Percentiles rank a stretch among this genome's conserved stretches.
These are phyloP conservation scores for Mycena latifolia DNA, from an alignment of 768 basidiomycete genomes.

Conservation along the genomic window DNA sequence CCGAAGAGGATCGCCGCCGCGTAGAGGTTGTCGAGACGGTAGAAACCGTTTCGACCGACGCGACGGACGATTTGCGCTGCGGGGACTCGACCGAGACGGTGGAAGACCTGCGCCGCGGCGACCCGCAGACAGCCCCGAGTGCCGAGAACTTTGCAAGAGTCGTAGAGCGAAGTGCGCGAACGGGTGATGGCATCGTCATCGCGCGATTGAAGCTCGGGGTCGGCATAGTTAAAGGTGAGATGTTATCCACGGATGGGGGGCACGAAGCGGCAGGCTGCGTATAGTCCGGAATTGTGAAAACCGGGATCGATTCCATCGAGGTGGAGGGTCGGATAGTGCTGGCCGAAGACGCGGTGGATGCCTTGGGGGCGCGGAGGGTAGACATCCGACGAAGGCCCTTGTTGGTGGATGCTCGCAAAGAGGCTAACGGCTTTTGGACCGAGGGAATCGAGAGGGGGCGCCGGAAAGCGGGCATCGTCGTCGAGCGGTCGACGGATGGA, in stretches of 20 bases:
- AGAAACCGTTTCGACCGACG: not conserved
- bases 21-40: not conserved
- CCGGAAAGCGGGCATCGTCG: constrained; percentile 20
- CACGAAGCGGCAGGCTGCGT: not conserved
- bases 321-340: not conserved
- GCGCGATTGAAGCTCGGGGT: constrained; percentile 10
- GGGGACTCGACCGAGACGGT: too few species aligned
- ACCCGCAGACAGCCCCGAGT: not conserved
- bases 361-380: not conserved
- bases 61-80: not conserved
- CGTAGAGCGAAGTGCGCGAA: constrained; percentile 11
- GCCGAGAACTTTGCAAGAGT: not conserved
- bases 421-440: constrained; percentile 17
- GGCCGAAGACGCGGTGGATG: not conserved
- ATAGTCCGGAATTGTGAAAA: constrained; percentile 22
- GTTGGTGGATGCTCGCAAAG: constrained; percentile 11
- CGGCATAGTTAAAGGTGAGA: constrained; percentile 13
- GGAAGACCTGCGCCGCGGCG: too few species aligned
- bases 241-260: not conserved
- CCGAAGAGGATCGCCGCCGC: constrained; percentile 8
- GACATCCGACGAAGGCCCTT: constrained; percentile 17
- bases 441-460: constrained; percentile 10
- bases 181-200: constrained; percentile 16
- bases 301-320: constrained; percentile 16
- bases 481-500: constrained; percentile 16